A percentile compares a stretch with the other conserved stretches of the same genome.
Evolutionary conservation across 2,329 filamentous ascomycete species (phyloP).

Genomic region (Aspergillus sp.): DNA sequence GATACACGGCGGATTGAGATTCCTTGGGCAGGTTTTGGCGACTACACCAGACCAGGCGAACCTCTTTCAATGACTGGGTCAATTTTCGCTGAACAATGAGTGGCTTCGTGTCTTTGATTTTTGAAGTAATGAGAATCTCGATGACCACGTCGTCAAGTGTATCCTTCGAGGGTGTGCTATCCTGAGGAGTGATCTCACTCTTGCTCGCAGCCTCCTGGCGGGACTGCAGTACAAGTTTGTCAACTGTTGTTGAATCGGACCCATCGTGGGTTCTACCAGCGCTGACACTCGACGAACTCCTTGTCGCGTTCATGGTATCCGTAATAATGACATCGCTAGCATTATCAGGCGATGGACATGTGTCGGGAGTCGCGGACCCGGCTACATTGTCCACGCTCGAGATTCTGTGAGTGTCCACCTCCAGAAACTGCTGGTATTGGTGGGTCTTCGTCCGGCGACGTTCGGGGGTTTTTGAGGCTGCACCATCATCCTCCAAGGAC

Average conservation of each 20-base stretch:
- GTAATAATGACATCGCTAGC: too few species aligned
- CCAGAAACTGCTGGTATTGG: background rate
- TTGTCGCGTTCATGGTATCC: too few species aligned
- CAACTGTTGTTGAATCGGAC: too few species aligned
- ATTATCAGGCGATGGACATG: too few species aligned
- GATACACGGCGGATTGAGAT: slow-evolving; percentile 58
- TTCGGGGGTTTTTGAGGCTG: background rate
- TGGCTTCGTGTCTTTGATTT: slow-evolving; percentile 58
- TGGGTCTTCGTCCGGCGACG: background rate
- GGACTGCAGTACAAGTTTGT: too few species aligned
- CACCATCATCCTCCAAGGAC: background rate
- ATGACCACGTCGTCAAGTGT: slow-evolving; percentile 50
- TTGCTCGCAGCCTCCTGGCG: too few species aligned
- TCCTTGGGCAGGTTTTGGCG: slow-evolving; percentile 55
- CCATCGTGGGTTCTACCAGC: too few species aligned
- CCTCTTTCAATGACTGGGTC: slow-evolving; percentile 64
- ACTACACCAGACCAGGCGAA: slow-evolving; percentile 67
- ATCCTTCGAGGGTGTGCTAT: background rate
- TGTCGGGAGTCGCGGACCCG: too few species aligned
- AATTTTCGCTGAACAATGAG: slow-evolving; percentile 66
- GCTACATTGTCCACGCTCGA: background rate
- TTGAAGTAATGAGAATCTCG: slow-evolving; percentile 66
- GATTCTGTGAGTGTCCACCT: too few species aligned
- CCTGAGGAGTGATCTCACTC: too few species aligned
- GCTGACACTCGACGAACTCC: too few species aligned